phyloP scores from a whole-genome alignment of 2,329 filamentous ascomycete genomes.

The Ceratocystis smalleyi region DNA sequence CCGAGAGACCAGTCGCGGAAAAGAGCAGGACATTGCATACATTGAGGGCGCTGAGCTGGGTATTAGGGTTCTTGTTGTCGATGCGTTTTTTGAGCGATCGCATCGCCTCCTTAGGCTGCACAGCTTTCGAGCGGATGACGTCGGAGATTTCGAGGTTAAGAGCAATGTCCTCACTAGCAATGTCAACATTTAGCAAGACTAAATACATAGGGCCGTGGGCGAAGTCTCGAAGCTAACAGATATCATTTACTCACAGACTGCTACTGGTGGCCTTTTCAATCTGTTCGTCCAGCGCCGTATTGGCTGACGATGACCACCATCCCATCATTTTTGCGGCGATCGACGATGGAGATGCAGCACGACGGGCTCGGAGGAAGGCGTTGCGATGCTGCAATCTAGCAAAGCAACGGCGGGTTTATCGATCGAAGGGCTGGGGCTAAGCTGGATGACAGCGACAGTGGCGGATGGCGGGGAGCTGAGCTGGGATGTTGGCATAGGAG shows the following conservation, averaged over 20 bases:
- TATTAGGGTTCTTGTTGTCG: constrained; percentile 94
- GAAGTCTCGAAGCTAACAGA: not conserved
- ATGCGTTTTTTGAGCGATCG: constrained; percentile 85
- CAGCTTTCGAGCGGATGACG: constrained; percentile 90
- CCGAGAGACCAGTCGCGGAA: not conserved
- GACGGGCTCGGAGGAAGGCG: not conserved
- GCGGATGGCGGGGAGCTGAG: not conserved
- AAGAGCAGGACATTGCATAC: constrained; percentile 31
- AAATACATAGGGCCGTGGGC: not conserved
- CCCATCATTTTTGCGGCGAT: constrained; percentile 52
- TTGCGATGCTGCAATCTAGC: not conserved
- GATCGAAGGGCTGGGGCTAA: not conserved
- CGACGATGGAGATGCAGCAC: not conserved
- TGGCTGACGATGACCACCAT: constrained; percentile 87
- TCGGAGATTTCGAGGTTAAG: constrained; percentile 97
- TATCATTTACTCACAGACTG: constrained; percentile 52
- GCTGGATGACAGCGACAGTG: not conserved
- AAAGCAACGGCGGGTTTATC: not conserved
- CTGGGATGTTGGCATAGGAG: not conserved
- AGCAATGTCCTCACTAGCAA: constrained; percentile 77
- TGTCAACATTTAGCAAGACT: not conserved
- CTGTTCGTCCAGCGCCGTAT: constrained; percentile 88
- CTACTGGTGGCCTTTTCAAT: constrained; percentile 89
- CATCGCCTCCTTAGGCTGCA: constrained; percentile 97
- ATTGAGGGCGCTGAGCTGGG: constrained; percentile 86